Percentiles rank a stretch among this genome's conserved stretches.
These are phyloP conservation scores for Fusarium mexicanum DNA, from an alignment of 2,329 filamentous ascomycete genomes.

Conservation along the genomic window DNA sequence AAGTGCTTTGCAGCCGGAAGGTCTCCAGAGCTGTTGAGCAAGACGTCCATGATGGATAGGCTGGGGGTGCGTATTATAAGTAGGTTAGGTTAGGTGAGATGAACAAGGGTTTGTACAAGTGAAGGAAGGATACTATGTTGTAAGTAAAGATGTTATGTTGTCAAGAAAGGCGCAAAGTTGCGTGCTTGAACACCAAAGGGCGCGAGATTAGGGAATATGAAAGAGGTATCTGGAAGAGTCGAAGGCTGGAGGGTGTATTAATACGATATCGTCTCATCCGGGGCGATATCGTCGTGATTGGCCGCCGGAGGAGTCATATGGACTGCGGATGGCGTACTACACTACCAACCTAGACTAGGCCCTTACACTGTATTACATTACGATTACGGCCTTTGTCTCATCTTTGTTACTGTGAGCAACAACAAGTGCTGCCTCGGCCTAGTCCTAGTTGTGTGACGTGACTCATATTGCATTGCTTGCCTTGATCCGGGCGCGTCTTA, in stretches of 20 bases:
- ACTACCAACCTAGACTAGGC: conserved; percentile 7
- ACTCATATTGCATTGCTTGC: conserved; percentile 24
- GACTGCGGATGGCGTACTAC: conserved; percentile 34
- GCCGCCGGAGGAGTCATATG: conserved; percentile 41
- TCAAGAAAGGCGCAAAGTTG: conserved; percentile 41
- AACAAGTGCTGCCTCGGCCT: background rate
- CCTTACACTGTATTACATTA: background rate
- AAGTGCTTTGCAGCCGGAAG: conserved; percentile 38
- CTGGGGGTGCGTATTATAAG: conserved; percentile 8
- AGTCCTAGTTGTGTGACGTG: conserved; percentile 21
- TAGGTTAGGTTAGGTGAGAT: background rate
- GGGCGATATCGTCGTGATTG: conserved; percentile 35
- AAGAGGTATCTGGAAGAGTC: conserved; percentile 37
- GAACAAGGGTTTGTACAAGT: conserved; percentile 1
- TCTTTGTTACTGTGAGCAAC: background rate
- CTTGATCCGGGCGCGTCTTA: conserved; percentile 26
- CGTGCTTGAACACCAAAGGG: conserved; percentile 39
- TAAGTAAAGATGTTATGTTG: conserved; percentile 30
- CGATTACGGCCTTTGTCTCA: conserved; percentile 7
- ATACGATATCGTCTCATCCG: conserved; percentile 38
- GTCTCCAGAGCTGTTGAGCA: conserved; percentile 36
- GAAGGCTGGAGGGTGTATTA: conserved; percentile 30
- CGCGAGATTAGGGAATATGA: conserved; percentile 29
- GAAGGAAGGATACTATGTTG: conserved; percentile 24
- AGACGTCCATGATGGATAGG: conserved; percentile 34